Evolutionary conservation across 305 asterid genomes (phyloP).

Genomic region (Stenogyne calaminthoides): DNA sequence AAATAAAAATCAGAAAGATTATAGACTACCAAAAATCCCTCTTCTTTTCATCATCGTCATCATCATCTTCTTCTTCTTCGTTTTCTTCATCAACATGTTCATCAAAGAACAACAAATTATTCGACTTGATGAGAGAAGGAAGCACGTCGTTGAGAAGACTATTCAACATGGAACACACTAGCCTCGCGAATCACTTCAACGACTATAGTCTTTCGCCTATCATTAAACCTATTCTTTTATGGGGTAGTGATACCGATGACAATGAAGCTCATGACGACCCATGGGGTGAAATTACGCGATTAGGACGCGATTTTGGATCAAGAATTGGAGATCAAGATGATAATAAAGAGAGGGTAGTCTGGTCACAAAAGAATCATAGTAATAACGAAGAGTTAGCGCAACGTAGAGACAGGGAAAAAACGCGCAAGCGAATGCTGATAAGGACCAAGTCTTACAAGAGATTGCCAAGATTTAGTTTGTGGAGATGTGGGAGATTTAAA

Average conservation of each 20-base stretch:
- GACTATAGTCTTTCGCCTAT: constrained; percentile 70
- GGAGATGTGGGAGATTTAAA: constrained; percentile 47
- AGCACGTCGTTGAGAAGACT: constrained; percentile 67
- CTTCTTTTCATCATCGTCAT: constrained; percentile 35
- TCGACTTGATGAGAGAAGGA: constrained; percentile 71
- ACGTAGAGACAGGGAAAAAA: background rate
- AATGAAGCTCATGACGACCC: constrained; percentile 52
- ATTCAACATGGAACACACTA: constrained; percentile 76
- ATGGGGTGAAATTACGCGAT: constrained; percentile 43
- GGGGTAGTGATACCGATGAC: constrained; percentile 72
- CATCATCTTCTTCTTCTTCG: constrained; percentile 29
- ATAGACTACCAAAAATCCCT: constrained; percentile 53
- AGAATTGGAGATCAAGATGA: constrained; percentile 25
- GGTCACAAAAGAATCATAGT: constrained; percentile 3
- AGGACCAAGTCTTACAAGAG: constrained; percentile 63
- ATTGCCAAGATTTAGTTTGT: constrained; percentile 46
- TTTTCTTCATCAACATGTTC: constrained; percentile 24
- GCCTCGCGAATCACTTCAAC: constrained; percentile 53
- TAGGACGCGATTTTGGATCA: constrained; percentile 27
- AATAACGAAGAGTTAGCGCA: background rate
- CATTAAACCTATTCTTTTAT: constrained; percentile 59
- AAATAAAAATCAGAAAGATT: constrained; percentile 39
- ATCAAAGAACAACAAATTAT: constrained; percentile 44
- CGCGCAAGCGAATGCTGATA: constrained; percentile 37
- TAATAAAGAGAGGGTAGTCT: background rate